Percentiles rank a stretch among this genome's conserved stretches.
phyloP scores from a whole-genome alignment of 2,329 filamentous ascomycete species.

The Teratosphaeria gauchensis region DNA sequence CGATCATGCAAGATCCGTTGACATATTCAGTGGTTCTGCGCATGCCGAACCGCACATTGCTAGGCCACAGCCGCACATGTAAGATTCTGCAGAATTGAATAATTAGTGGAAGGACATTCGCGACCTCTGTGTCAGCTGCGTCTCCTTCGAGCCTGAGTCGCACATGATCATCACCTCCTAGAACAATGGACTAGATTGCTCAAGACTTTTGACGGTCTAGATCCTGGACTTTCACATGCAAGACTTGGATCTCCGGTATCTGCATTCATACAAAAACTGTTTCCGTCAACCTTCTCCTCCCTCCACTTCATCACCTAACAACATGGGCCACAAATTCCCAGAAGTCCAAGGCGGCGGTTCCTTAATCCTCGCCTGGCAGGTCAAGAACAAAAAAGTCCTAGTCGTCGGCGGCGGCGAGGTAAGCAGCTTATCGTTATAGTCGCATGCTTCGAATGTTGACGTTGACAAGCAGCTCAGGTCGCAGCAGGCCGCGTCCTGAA shows the following conservation, averaged over 20 bases:
- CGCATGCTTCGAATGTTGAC: constrained; percentile 10
- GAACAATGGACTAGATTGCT: too few relatives aligned
- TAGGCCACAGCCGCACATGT: too few relatives aligned
- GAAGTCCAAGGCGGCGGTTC: constrained; percentile 83
- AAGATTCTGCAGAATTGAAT: too few relatives aligned
- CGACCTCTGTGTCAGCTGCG: too few relatives aligned
- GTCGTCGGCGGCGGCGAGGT: constrained; percentile 94
- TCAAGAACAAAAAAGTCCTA: constrained; percentile 78
- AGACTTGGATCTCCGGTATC: background rate
- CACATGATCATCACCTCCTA: too few relatives aligned
- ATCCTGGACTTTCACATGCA: background rate
- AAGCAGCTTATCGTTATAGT: constrained; percentile 21
- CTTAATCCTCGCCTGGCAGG: constrained; percentile 91
- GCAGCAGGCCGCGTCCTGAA: constrained; percentile 90
- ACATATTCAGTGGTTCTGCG: background rate
- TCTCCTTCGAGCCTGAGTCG: too few relatives aligned
- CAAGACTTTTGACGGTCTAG: background rate
- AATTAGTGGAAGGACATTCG: too few relatives aligned
- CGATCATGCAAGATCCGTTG: background rate
- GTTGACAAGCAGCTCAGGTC: constrained; percentile 50
- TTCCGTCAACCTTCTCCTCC: background rate
- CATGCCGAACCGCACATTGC: background rate
- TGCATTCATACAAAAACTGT: background rate
- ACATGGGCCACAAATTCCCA: constrained; percentile 45
- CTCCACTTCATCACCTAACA: background rate